Evolutionary conservation across 108 stramenopile genomes (phyloP).

Genomic region (Seminavis robusta): DNA sequence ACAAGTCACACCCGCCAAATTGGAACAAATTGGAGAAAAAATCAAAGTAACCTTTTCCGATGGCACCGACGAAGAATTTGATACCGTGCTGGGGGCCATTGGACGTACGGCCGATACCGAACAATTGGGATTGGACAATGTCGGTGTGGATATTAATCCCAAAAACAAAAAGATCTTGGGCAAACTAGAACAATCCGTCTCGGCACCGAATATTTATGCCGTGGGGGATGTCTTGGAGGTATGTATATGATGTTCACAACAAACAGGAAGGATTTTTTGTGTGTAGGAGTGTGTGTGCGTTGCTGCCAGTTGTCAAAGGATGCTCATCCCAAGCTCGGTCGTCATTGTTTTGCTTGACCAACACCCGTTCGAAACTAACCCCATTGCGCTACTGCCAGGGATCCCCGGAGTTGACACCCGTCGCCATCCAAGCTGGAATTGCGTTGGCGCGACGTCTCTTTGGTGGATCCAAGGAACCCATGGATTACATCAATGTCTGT

Average conservation of each 20-base stretch:
- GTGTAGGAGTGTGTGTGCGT: too few relatives aligned
- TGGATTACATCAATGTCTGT: conserved; percentile 92
- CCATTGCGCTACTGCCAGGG: conserved; percentile 29
- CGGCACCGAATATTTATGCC: conserved; percentile 92
- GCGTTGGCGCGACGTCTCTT: conserved; percentile 90
- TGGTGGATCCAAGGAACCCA: conserved; percentile 74
- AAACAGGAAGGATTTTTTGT: too few relatives aligned
- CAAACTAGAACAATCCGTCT: conserved; percentile 85
- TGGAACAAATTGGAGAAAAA: conserved; percentile 69
- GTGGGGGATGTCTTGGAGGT: conserved; percentile 95
- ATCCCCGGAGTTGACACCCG: conserved; percentile 96
- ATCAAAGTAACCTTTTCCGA: conserved; percentile 89
- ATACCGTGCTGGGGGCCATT: conserved; percentile 91
- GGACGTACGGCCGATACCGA: conserved; percentile 91
- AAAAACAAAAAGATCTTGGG: conserved; percentile 76
- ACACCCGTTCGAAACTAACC: not conserved
- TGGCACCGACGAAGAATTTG: conserved; percentile 66
- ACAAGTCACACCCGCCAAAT: conserved; percentile 69
- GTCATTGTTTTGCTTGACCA: not conserved
- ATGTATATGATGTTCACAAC: too few relatives aligned
- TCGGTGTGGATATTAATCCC: conserved; percentile 71
- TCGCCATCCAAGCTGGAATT: conserved; percentile 95
- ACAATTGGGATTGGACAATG: conserved; percentile 79
- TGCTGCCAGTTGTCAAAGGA: too few relatives aligned
- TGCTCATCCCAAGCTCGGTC: not conserved